A percentile compares a stretch with the other conserved stretches of the same genome.
phyloP scores from a whole-genome alignment of 345 rosid species.

The Populus ilicifolia region DNA sequence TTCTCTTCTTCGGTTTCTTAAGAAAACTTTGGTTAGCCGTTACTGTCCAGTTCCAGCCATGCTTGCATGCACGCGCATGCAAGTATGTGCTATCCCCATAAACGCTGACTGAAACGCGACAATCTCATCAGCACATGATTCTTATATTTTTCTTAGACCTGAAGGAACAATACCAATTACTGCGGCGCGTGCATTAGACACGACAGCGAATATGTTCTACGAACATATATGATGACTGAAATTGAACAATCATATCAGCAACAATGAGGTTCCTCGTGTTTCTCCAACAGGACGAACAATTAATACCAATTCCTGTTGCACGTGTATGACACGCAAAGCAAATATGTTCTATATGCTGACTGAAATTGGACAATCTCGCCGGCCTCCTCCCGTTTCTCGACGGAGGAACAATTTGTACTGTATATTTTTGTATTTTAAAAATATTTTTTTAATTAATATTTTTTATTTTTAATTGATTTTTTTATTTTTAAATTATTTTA shows the following conservation, averaged over 20 bases:
- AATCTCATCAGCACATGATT: not conserved
- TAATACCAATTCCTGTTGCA: not conserved
- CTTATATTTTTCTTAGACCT: not conserved
- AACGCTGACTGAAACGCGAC: not conserved
- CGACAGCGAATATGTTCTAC: not conserved
- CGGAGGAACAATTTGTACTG: too few relatives aligned
- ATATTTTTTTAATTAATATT: too few relatives aligned
- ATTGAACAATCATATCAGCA: not conserved
- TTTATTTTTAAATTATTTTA: too few relatives aligned
- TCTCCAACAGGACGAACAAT: not conserved
- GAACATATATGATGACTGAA: not conserved
- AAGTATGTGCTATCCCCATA: not conserved
- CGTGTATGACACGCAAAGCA: not conserved
- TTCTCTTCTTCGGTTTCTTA: not conserved
- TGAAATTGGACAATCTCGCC: too few relatives aligned
- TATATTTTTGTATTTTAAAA: too few relatives aligned
- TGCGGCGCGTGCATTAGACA: not conserved
- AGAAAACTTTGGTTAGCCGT: not conserved
- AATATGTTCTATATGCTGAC: too few relatives aligned
- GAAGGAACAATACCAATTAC: not conserved
- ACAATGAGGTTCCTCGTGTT: not conserved
- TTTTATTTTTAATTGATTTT: too few relatives aligned
- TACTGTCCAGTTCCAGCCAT: not conserved
- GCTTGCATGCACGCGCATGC: too few relatives aligned
- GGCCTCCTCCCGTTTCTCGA: too few relatives aligned